Base-by-base conservation (phyloP, 176 grass and related monocot species). In the Aegilops longissima region DNA sequence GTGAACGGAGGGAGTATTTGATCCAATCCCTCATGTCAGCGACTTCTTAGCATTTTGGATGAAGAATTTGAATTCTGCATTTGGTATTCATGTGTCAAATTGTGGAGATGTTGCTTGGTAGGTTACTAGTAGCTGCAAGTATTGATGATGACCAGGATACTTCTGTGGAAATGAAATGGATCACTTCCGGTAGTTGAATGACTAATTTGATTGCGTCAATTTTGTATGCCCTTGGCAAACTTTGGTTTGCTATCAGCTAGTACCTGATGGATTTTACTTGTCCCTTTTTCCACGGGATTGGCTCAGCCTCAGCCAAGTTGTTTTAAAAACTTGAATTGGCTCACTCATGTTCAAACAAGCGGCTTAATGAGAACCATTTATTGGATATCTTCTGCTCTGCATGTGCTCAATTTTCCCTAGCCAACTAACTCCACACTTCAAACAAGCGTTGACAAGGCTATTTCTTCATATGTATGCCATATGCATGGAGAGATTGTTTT, bases 181-280 rank as follows among this genome's bases (percentile, higher is more conserved):
- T 52, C 72, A 77, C 21, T 77, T 67, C 3, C 3, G 0, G 11
- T 17, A 74, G 13, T 8, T 34, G 31, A 44, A 72, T 66, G 34
- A 56, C 63, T 34, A 10, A 27, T 75, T 68, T 45, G 9, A 3
- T 12, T 16, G 8, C 47, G 9, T 35, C 8, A 5, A 27, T 40
- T 25, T 82, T 10, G 2, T 69, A 67, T 82, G 8, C 4, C 21
- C 4, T 79, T 63, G 69, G 1, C 10, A 30, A 8, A n/a, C 35
- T 73, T 30, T 5, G 29, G 35, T 58, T 35, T 25, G 30, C 33
- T 18, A 61, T 23, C 52, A 54, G 13, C 24, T 12, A 38, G 10
- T 73, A 84, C 42, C 27, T 62, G 47, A 61, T 73, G 65, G n/a
- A 73, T 76, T n/a, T 63, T 67, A 66, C 34, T 20, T 52, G 20